Evolutionary conservation across 345 rosid species (phyloP).

Genomic region (Ceriops zippeliana): DNA sequence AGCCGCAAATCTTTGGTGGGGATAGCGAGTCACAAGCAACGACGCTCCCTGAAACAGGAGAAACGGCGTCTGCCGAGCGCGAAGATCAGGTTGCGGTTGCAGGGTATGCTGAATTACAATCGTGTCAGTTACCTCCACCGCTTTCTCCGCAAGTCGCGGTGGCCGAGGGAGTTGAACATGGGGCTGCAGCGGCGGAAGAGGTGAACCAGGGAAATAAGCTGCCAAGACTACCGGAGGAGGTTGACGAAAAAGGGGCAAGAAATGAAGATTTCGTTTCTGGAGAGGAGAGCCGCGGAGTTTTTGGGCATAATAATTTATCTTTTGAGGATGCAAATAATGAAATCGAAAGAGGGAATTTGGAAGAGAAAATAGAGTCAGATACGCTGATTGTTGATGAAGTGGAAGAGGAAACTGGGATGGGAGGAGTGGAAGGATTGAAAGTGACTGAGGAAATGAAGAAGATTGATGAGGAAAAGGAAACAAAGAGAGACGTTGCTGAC

Average conservation of each 20-base stretch:
- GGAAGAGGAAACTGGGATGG: conserved; percentile 27
- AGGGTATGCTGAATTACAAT: not conserved
- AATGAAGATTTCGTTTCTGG: conserved; percentile 6
- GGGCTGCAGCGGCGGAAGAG: conserved; percentile 2
- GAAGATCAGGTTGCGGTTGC: conserved; percentile 12
- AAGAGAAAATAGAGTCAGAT: conserved; percentile 12
- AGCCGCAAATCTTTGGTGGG: not conserved
- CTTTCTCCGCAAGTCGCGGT: conserved; percentile 4
- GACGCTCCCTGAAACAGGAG: conserved; percentile 5
- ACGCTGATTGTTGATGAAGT: conserved; percentile 1
- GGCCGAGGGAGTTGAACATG: conserved; percentile 20
- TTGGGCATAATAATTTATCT: no score
- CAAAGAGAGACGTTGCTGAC: not conserved
- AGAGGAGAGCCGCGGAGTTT: conserved; percentile 8
- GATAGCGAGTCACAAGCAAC: conserved; percentile 13
- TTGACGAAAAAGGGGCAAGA: conserved; percentile 1
- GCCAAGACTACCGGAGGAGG: not conserved
- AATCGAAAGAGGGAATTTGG: not conserved
- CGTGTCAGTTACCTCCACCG: not conserved
- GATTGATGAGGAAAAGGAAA: not conserved
- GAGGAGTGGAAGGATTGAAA: conserved; percentile 3
- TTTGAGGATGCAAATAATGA: not conserved
- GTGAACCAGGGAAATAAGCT: not conserved
- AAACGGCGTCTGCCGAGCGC: not conserved
- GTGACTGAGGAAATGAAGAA: not conserved